These are phyloP conservation scores for Leishmania aethiopica DNA, from an alignment of 208 protist species.

Conservation along the genomic window DNA sequence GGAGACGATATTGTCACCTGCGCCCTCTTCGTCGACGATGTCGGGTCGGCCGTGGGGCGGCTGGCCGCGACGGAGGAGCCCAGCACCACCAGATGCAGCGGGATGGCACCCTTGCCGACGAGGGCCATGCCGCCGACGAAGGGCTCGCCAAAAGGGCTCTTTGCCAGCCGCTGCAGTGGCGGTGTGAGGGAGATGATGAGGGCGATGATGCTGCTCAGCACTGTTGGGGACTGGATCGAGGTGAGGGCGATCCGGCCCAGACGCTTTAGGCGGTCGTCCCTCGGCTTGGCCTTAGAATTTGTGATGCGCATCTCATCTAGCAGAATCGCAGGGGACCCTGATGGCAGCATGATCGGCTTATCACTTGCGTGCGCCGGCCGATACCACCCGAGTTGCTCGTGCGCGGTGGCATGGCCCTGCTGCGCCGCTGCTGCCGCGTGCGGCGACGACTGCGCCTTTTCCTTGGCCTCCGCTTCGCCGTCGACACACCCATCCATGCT, in stretches of 20 bases:
- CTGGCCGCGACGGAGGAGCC: slow-evolving; percentile 47
- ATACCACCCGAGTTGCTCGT: slow-evolving; percentile 50
- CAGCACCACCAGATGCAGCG: slow-evolving; percentile 67
- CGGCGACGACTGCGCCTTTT: slow-evolving; percentile 4
- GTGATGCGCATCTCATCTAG: slow-evolving; percentile 16
- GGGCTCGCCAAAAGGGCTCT: slow-evolving; percentile 39
- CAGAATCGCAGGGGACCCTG: slow-evolving; percentile 9
- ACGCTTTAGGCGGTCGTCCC: slow-evolving; percentile 3
- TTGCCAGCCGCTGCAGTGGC: slow-evolving; percentile 65
- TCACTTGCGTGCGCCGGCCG: slow-evolving; percentile 28
- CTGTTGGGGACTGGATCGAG: slow-evolving; percentile 46
- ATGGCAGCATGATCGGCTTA: slow-evolving; percentile 23
- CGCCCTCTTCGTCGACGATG: background rate
- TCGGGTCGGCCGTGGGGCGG: slow-evolving; percentile 13
- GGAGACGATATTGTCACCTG: background rate
- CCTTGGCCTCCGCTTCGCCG: slow-evolving; percentile 1
- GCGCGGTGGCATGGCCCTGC: slow-evolving; percentile 29
- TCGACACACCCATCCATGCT: slow-evolving; percentile 1
- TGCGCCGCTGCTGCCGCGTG: slow-evolving; percentile 1
- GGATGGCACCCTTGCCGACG: slow-evolving; percentile 59
- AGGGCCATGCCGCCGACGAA: slow-evolving; percentile 59
- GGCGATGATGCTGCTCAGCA: slow-evolving; percentile 51
- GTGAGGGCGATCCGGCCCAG: slow-evolving; percentile 17
- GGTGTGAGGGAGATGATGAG: slow-evolving; percentile 67
- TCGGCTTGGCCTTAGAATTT: slow-evolving; percentile 2